Conservation (phyloP, 805 yeast genomes). For the Ogataea minuta region DNA sequence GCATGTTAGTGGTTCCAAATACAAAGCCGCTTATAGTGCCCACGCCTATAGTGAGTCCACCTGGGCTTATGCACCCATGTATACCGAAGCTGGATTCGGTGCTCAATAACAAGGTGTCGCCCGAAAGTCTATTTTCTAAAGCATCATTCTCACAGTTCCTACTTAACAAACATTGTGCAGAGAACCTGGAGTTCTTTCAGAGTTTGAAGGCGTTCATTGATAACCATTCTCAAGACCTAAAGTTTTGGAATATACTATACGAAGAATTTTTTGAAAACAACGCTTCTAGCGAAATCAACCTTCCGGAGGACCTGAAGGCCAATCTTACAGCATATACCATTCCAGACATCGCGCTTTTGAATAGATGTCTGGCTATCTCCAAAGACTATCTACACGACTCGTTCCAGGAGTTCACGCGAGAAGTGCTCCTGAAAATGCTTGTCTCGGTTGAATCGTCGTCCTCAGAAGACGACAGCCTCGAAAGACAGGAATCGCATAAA, state of each 20-base stretch:
- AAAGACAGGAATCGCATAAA: constrained; percentile 1
- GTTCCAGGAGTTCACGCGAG: constrained; percentile 31
- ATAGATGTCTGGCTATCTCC: constrained; percentile 22
- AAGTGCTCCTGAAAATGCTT: constrained; percentile 11
- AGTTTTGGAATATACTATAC: constrained; percentile 30
- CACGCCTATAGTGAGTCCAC: background rate
- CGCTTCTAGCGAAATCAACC: constrained; percentile 32
- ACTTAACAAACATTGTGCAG: constrained; percentile 33
- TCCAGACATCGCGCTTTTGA: constrained; percentile 22
- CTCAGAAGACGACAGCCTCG: constrained; percentile 12
- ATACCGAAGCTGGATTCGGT: constrained; percentile 32
- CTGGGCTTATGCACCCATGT: constrained; percentile 2
- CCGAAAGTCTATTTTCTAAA: constrained; percentile 24
- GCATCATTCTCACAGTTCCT: constrained; percentile 30
- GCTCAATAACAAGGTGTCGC: constrained; percentile 25
- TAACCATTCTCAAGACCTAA: constrained; percentile 11
- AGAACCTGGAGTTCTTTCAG: constrained; percentile 35
- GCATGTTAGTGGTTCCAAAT: constrained; percentile 5
- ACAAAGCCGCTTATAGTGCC: background rate
- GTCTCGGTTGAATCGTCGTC: constrained; percentile 13
- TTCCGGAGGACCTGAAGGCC: constrained; percentile 30
- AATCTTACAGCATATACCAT: constrained; percentile 15
- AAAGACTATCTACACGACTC: constrained; percentile 29
- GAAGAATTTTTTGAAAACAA: constrained; percentile 28
- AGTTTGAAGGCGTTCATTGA: constrained; percentile 25